phyloP scores from a whole-genome alignment of 768 basidiomycete genomes.

The Tricholoma matsutake region DNA sequence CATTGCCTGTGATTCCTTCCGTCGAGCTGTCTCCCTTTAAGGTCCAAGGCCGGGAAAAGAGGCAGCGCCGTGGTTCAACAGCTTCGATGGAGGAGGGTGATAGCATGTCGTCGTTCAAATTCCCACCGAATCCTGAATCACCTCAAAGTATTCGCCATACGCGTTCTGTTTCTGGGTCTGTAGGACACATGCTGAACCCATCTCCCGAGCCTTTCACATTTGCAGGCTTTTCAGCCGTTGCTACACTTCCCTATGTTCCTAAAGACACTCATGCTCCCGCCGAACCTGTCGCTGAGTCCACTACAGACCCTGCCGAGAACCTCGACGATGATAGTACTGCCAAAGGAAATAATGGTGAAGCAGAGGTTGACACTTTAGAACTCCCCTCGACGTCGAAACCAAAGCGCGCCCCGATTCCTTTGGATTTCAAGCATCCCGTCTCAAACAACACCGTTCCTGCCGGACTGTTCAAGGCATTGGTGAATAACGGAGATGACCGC shows the following conservation, averaged over 20 bases:
- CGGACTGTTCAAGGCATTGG: constrained; percentile 80
- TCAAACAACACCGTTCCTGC: constrained; percentile 78
- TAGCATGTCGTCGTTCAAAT: constrained; percentile 73
- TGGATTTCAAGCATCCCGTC: constrained; percentile 60
- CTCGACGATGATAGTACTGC: constrained; percentile 35
- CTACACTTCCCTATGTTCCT: constrained; percentile 30
- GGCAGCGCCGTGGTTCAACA: constrained; percentile 57
- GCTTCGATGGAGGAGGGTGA: constrained; percentile 51
- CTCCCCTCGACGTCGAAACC: constrained; percentile 30
- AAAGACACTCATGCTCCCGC: constrained; percentile 17
- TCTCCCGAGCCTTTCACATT: constrained; percentile 64
- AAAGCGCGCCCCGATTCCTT: constrained; percentile 72
- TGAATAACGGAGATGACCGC: constrained; percentile 56
- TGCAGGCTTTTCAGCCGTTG: constrained; percentile 53
- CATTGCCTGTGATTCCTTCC: constrained; percentile 27
- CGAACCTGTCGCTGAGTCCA: constrained; percentile 11
- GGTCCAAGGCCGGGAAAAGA: constrained; percentile 78
- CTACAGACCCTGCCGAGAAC: constrained; percentile 19
- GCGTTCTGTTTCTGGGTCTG: constrained; percentile 16
- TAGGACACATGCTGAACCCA: constrained; percentile 35
- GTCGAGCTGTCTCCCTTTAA: constrained; percentile 42
- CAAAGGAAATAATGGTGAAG: constrained; percentile 27
- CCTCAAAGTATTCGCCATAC: constrained; percentile 46
- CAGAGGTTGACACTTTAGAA: constrained; percentile 23
- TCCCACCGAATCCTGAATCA: constrained; percentile 56